Evolutionary conservation across 2,329 filamentous ascomycete genomes (phyloP), one percentile per base, ranked within the genome.

Genomic region (Stagonosporopsis tanaceti): DNA sequence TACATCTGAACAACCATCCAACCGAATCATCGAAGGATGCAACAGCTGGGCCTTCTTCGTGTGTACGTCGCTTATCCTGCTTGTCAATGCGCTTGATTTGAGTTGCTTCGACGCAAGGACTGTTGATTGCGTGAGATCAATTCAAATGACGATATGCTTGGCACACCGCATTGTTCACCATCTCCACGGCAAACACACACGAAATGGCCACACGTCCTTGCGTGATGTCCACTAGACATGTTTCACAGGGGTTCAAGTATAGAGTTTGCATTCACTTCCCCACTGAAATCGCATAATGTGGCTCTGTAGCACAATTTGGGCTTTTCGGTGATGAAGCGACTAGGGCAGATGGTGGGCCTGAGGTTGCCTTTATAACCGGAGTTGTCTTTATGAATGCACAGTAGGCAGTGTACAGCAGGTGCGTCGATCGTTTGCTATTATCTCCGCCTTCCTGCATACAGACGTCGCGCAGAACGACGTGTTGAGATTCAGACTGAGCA

Each of bases 91-190:
- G 34, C 34, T 38, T 39, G 15, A 20, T 34, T 22, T 14, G 9
- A 61, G 62, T 50, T 42, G 37, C 6, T 17, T 67, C 45, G 63
- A 57, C n/a, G 62, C 50, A 22, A 48, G 50, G 39, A 51, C 9
- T 7, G 9, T 20, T 37, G 39, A 57, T 60, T 50, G 50, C 53
- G 48, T 32, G 30, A 57, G 40, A 40, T 51, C 32, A 39, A 53
- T 41, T 4, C 53, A 53, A 46, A 60, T 60, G 53, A 56, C 58
- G 58, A 60, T 48, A 60, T 60, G 50, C 58, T 60, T 60, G 47
- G 58, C 58, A 41, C 53, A 40, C 48, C 38, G 42, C 58, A 57
- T 53, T 28, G 39, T 44, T 24, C 48, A 51, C 6, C 48, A 51
- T 37, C 39, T 55, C 51, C 51, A 50, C 50, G 50, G 45, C 44